Evolutionary conservation across 306 rosid species (phyloP).

Genomic region (Canavalia gladiata): DNA sequence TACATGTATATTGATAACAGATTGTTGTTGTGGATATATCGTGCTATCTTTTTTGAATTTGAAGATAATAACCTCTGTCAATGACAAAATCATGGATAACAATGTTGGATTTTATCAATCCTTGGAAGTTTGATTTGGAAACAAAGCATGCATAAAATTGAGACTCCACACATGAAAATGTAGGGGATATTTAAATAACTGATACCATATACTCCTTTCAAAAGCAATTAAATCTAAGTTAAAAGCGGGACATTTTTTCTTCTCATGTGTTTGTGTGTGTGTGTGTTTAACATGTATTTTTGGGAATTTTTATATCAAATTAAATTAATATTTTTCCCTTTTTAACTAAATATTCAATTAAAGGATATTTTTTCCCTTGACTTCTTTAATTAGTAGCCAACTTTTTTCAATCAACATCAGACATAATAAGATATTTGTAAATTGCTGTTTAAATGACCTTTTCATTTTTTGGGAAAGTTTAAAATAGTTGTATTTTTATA

Average conservation of each 20-base stretch:
- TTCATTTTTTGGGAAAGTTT: background rate
- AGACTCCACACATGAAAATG: background rate
- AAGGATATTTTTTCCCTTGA: background rate
- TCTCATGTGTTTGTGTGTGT: background rate
- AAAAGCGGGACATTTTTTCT: background rate
- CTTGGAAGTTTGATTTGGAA: constrained; percentile 10
- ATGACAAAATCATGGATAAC: background rate
- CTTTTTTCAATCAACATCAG: background rate
- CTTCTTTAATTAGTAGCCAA: background rate
- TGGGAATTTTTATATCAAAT: background rate
- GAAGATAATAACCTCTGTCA: background rate
- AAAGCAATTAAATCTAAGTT: no score
- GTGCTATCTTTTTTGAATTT: constrained; percentile 7
- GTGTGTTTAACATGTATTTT: background rate
- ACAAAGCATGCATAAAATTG: background rate
- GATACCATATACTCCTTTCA: background rate
- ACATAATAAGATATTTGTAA: background rate
- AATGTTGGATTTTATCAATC: background rate
- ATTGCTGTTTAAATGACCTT: background rate
- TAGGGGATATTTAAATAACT: background rate
- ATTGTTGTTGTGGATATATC: background rate
- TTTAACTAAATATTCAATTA: background rate
- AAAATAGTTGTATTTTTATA: background rate
- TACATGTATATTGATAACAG: no score
- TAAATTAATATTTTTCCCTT: background rate